A percentile compares a stretch with the other conserved stretches of the same genome.
These are phyloP conservation scores for Alloascoidea africana DNA, from an alignment of 805 yeast genomes.

Conservation along the genomic window DNA sequence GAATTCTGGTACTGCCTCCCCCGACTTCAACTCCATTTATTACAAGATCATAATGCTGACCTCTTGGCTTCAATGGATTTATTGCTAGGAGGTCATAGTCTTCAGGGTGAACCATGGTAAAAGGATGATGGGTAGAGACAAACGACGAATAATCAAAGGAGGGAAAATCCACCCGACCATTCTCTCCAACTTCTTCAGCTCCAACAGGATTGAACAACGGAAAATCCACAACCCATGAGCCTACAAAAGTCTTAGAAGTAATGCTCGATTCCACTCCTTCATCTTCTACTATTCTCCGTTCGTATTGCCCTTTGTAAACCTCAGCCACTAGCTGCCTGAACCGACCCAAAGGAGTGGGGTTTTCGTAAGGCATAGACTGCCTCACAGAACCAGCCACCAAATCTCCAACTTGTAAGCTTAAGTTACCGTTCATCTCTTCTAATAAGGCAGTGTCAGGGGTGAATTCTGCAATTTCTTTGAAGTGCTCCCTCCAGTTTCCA, in stretches of 20 bases:
- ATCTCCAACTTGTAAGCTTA: constrained; percentile 50
- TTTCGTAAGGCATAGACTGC: constrained; percentile 57
- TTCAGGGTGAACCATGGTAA: constrained; percentile 73
- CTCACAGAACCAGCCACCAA: constrained; percentile 71
- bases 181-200: constrained; percentile 21
- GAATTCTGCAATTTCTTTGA: constrained; percentile 17
- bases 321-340: constrained; percentile 62
- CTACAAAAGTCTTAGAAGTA: constrained; percentile 12
- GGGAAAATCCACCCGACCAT: constrained; percentile 33
- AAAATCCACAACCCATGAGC: constrained; percentile 74
- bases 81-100: constrained; percentile 44
- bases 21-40: constrained; percentile 92
- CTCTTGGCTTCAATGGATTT: constrained; percentile 51
- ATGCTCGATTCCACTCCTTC: constrained; percentile 8
- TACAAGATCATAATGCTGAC: constrained; percentile 91
- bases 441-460: constrained; percentile 13
- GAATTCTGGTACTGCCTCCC: constrained; percentile 94
- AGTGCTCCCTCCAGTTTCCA: constrained; percentile 29
- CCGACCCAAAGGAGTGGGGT: constrained; percentile 89
- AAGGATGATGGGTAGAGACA: constrained; percentile 90
- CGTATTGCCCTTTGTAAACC: constrained; percentile 33
- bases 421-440: constrained; percentile 14
- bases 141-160: constrained; percentile 30
- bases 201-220: constrained; percentile 81
- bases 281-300: constrained; percentile 18